Percentiles rank a stretch among this genome's conserved stretches.
phyloP scores from a whole-genome alignment of 257 asterid species.

The Salvia miltiorrhiza region DNA sequence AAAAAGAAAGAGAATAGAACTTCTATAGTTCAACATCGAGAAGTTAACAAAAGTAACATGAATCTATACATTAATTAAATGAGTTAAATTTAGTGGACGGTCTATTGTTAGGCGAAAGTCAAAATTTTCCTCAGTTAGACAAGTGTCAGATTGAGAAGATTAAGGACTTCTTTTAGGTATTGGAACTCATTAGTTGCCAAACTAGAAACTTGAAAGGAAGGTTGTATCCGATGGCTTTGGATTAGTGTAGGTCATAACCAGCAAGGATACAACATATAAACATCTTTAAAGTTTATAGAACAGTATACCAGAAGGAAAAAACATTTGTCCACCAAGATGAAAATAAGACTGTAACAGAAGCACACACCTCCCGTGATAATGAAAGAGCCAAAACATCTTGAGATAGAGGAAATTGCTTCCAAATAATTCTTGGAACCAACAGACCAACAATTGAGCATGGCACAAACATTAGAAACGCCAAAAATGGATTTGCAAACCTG shows the following conservation, averaged over 20 bases:
- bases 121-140: conserved; percentile 5
- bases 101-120: background rate
- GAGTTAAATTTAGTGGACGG: background rate
- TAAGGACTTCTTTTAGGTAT: background rate
- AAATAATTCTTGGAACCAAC: conserved; percentile 63
- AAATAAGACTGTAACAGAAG: conserved; percentile 16
- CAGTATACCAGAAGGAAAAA: background rate
- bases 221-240: no score
- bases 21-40: conserved; percentile 9
- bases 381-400: conserved; percentile 47
- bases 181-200: conserved; percentile 11
- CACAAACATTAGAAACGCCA: conserved; percentile 84
- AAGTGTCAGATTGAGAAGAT: background rate
- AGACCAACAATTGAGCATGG: conserved; percentile 89
- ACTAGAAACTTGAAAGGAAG: background rate
- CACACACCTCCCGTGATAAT: conserved; percentile 57
- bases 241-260: background rate
- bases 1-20: background rate
- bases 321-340: no score
- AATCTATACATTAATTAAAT: conserved; percentile 6
- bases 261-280: conserved; percentile 9
- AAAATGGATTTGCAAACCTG: conserved; percentile 78
- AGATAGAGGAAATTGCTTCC: conserved; percentile 68
- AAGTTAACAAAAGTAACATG: conserved; percentile 7
- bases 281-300: conserved; percentile 13